A percentile compares a stretch with the other conserved stretches of the same genome.
Evolutionary conservation across 768 basidiomycete species (phyloP).

Genomic region (Podaxis rugospora): DNA sequence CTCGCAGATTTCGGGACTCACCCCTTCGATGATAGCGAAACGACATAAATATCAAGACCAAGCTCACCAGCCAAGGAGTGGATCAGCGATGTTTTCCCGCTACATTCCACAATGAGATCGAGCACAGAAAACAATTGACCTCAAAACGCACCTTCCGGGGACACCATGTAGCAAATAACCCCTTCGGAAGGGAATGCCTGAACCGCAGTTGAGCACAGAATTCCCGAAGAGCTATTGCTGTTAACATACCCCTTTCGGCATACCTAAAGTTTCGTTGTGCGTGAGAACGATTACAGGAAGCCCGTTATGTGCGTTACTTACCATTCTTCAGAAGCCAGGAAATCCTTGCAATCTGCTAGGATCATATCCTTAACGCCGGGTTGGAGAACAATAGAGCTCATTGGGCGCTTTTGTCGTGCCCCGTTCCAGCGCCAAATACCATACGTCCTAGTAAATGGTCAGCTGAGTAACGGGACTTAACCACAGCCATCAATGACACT

Average conservation of each 20-base stretch:
- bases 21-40: slow-evolving; percentile 87
- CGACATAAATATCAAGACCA: slow-evolving; percentile 86
- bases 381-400: slow-evolving; percentile 90
- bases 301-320: slow-evolving; percentile 30
- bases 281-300: slow-evolving; percentile 13
- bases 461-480: slow-evolving; percentile 11
- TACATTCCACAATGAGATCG: slow-evolving; percentile 22
- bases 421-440: slow-evolving; percentile 87
- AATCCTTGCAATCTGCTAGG: slow-evolving; percentile 81
- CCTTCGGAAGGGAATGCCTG: slow-evolving; percentile 85
- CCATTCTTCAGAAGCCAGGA: slow-evolving; percentile 82
- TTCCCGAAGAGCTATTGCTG: slow-evolving; percentile 14
- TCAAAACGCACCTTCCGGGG: slow-evolving; percentile 62
- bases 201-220: slow-evolving; percentile 11
- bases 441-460: slow-evolving; percentile 44
- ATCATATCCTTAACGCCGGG: slow-evolving; percentile 92
- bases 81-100: slow-evolving; percentile 84
- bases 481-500: slow-evolving; percentile 25
- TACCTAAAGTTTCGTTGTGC: slow-evolving; percentile 51
- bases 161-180: slow-evolving; percentile 85
- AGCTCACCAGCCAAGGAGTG: slow-evolving; percentile 84
- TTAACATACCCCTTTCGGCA: slow-evolving; percentile 73
- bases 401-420: slow-evolving; percentile 81
- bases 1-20: slow-evolving; percentile 26
- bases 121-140: slow-evolving; percentile 2